Percentiles rank a stretch among this genome's conserved stretches.
Evolutionary conservation across 208 protist genomes (phyloP).

Genomic region (Trichomonas gallinae): DNA sequence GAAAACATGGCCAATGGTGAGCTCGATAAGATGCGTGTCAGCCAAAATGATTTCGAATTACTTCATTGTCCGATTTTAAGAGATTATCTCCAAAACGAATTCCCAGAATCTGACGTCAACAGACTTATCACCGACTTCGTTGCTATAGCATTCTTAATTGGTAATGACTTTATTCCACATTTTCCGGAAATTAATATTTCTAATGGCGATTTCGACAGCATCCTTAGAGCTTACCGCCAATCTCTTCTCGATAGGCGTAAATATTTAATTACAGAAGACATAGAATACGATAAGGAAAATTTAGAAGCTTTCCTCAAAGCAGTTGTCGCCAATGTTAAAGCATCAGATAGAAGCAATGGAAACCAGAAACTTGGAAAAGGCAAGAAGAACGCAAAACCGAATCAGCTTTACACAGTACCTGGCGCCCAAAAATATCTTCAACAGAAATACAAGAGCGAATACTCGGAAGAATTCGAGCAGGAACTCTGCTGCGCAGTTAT

Average conservation of each 20-base stretch:
- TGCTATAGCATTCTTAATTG: background rate
- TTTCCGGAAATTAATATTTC: background rate
- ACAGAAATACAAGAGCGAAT: background rate
- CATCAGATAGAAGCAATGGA: background rate
- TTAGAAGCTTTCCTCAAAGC: background rate
- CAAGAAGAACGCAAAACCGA: background rate
- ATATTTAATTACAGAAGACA: background rate
- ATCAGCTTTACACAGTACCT: background rate
- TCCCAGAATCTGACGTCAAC: background rate
- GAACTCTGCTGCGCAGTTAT: background rate
- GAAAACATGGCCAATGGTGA: background rate
- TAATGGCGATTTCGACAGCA: background rate
- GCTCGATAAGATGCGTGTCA: background rate
- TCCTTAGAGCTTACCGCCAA: background rate
- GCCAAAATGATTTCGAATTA: background rate
- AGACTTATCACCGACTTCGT: background rate
- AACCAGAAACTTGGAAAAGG: background rate
- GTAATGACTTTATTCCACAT: conserved; percentile 3
- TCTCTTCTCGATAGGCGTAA: background rate
- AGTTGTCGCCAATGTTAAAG: background rate
- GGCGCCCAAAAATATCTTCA: background rate
- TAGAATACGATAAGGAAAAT: background rate
- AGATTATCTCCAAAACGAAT: background rate
- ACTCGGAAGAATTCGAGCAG: background rate
- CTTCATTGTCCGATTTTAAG: background rate